Percentiles rank a stretch among this genome's conserved stretches.
Evolutionary conservation across 2,329 filamentous ascomycete species (phyloP).

Genomic region (Emydomyces testavorans): DNA sequence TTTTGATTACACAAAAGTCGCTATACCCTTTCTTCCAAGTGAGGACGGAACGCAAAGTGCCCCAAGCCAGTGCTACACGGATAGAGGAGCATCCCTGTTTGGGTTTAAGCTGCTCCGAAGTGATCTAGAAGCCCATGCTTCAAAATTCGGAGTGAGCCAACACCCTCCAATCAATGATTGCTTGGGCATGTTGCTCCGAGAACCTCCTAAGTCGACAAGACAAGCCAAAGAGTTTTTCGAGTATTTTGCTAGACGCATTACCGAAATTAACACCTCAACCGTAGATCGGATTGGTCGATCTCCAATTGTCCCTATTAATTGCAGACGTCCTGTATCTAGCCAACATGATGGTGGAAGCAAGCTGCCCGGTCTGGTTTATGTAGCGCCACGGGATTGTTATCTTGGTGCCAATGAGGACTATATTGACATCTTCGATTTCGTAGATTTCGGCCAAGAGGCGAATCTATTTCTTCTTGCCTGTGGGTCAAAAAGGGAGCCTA

Average conservation of each 20-base stretch:
- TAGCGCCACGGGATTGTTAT: conserved; percentile 65
- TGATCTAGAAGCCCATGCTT: conserved; percentile 68
- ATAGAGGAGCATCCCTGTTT: conserved; percentile 62
- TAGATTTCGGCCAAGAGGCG: conserved; percentile 78
- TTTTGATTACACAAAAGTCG: conserved; percentile 48
- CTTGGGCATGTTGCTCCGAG: conserved; percentile 58
- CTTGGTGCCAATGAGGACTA: conserved; percentile 63
- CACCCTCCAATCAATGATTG: conserved; percentile 72
- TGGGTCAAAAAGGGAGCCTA: conserved; percentile 84
- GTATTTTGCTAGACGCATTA: conserved; percentile 69
- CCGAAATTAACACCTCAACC: conserved; percentile 56
- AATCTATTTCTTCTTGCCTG: conserved; percentile 82
- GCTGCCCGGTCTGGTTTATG: conserved; percentile 38
- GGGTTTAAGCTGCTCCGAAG: conserved; percentile 66
- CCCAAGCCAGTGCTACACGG: conserved; percentile 71
- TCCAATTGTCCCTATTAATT: conserved; percentile 58
- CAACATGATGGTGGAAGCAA: conserved; percentile 31
- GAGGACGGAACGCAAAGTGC: conserved; percentile 56
- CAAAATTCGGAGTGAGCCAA: conserved; percentile 72
- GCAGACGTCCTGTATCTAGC: conserved; percentile 19
- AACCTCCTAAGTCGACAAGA: conserved; percentile 55
- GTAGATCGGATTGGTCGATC: conserved; percentile 52
- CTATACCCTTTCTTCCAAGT: conserved; percentile 58
- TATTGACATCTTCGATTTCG: conserved; percentile 89
- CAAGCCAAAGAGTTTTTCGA: conserved; percentile 64